These are phyloP conservation scores for Cutaneotrichosporon dermatis DNA, from an alignment of 1,284 basidiomycete species.

Conservation along the genomic window DNA sequence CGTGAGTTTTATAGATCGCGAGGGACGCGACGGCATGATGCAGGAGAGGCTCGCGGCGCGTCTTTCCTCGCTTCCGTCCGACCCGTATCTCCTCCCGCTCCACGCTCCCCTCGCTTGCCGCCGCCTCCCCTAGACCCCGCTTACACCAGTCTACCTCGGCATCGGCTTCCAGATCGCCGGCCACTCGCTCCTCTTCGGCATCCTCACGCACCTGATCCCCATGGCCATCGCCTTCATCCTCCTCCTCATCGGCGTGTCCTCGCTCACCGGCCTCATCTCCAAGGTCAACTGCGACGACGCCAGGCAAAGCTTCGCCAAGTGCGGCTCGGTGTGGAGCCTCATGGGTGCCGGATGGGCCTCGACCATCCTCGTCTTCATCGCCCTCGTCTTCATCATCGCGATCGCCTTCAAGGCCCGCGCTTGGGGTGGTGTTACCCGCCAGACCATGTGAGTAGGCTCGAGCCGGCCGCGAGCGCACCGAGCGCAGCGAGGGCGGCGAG, in stretches of 20 bases:
- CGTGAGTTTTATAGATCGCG: constrained; percentile 28
- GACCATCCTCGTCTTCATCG: constrained; percentile 43
- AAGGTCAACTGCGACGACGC: constrained; percentile 39
- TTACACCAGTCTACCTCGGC: constrained; percentile 39
- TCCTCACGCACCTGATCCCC: constrained; percentile 45
- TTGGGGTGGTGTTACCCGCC: constrained; percentile 38
- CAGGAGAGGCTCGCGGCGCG: no score
- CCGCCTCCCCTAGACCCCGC: background rate
- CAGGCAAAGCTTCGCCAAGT: constrained; percentile 34
- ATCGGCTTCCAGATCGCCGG: constrained; percentile 44
- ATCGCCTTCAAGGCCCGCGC: constrained; percentile 46
- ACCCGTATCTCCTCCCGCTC: no score
- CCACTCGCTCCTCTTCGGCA: constrained; percentile 41
- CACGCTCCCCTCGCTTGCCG: no score
- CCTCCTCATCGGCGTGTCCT: constrained; percentile 46
- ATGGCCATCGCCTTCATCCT: constrained; percentile 46
- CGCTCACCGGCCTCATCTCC: constrained; percentile 45
- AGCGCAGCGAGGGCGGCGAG: no score
- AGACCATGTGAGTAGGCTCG: constrained; percentile 40
- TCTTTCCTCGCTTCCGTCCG: no score
- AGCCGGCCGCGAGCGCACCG: no score
- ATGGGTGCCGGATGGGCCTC: constrained; percentile 48
- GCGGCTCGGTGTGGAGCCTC: constrained; percentile 46
- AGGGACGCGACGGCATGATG: no score
- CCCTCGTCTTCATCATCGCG: constrained; percentile 31